Base-by-base conservation (phyloP, 768 basidiomycete genomes). In the Obba rivulosa region DNA sequence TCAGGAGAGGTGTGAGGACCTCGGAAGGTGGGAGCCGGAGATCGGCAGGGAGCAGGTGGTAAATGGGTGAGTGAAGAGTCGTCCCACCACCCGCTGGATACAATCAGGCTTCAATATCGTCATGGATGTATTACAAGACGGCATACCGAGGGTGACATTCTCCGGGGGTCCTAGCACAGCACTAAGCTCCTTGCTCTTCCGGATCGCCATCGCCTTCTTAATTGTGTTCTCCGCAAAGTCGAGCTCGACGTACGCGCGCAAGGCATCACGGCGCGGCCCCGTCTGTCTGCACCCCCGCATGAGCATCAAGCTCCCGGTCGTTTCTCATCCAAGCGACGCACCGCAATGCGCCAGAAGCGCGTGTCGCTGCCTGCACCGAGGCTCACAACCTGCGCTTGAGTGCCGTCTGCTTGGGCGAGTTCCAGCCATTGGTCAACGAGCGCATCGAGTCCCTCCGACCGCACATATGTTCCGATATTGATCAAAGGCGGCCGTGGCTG, bases 291-390 rank as follows among this genome's bases (percentile, higher is more conserved):
- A 31, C 41, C 8, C 16, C 7, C 48, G 9, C 10, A 44, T 31
- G 28, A 31, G 28, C 28, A 31, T 13, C 28, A 5, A 31, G 28
- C 5, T n/a, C n/a, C n/a, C 28, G 28, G 5, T 31, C 28, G 20
- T 35, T 28, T 23, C 40, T 18, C 25, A 48, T n/a, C 3, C 14
- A n/a, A 28, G 9, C 17, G 23, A 77, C 87, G 69, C 69, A 91
- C 92, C 70, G 75, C 77, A 57, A 95, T 70, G 48, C 93, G 75
- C 93, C 95, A 99, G 63, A 89, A 98, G 45, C 96, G 73, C 2
- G 92, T 92, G 68, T 99, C 96, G 58, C 91, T 97, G 20, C 96
- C 96, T 2, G 94, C 87, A 0, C 96, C 96, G 24, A 97, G 66
- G 65, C 90, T 95, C n/a, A 98, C 78, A 46, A 98, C 84, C 72